Evolutionary conservation across 768 basidiomycete genomes (phyloP), one percentile per base, ranked within the genome.

Genomic region (Tubosaeta sp.): DNA sequence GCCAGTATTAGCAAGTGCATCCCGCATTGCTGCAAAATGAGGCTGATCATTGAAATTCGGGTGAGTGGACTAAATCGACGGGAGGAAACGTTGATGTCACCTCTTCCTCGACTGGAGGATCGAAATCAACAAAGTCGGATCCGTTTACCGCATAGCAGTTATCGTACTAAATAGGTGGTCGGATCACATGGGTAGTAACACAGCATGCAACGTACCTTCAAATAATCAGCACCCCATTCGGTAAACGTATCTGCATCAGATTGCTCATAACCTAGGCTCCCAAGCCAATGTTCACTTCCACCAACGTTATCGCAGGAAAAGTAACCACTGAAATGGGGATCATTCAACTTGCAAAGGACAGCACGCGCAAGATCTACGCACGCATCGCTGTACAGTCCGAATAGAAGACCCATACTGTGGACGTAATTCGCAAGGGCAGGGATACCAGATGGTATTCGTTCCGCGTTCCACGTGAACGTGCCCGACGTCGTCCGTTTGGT

Each of bases 301-400:
- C 31, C 11, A 9, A 32, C 25, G 8, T 1, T 3, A 16, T 58
- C 57, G 16, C 57, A 58, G 4, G 57, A 42, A 41, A 34, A 50
- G 4, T 50, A 58, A 31, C 57, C 57, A 26, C 57, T 58, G 6
- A 34, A 34, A 34, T 4, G 10, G 14, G 22, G 9, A 14, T 12
- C 33, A 12, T 34, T 12, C 8, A 34, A 34, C 33, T 11, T 34
- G 8, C 10, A 34, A 34, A 14, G 33, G 11, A 34, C 12, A 34
- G 12, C 5, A 12, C 33, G 12, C 33, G 33, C 33, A 34, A 12
- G 8, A 17, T 13, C 10, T 17, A 56, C 57, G 39, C 35, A 58
- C 55, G 57, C 57, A 10, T 58, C 57, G 9, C 51, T 52, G 26
- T 58, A 47, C 17, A 56, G 7, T 13, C 57, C 57, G 6, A 58